Conservation (phyloP, 768 basidiomycete genomes). For the Neoboletus subvelutipes region DNA sequence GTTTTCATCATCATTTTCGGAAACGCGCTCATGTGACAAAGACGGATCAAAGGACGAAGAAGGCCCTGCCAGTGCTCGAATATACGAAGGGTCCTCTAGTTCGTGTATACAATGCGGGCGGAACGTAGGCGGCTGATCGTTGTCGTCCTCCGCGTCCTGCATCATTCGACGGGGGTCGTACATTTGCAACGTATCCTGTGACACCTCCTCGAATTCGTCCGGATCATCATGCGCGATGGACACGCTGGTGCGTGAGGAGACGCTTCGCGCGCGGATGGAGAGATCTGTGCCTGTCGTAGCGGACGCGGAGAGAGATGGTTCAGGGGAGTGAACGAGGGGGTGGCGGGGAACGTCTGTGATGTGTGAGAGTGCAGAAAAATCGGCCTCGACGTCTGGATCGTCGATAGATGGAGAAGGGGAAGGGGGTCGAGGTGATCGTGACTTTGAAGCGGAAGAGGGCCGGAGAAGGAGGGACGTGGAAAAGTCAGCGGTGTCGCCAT, state of each 20-base stretch:
- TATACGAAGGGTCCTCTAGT: conserved; percentile 38
- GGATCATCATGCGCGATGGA: conserved; percentile 14
- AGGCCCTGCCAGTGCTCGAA: conserved; percentile 12
- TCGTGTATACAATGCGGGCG: conserved; percentile 56
- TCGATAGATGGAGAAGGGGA: not conserved
- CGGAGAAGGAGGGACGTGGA: conserved; percentile 27
- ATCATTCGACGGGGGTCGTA: conserved; percentile 26
- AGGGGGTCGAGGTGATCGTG: not conserved
- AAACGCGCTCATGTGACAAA: not conserved
- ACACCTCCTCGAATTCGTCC: conserved; percentile 11
- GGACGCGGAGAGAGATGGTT: conserved; percentile 34
- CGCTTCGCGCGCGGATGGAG: conserved; percentile 30
- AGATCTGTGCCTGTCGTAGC: conserved; percentile 35
- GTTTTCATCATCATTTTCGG: not conserved
- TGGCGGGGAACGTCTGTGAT: conserved; percentile 32
- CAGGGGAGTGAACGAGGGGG: conserved; percentile 33
- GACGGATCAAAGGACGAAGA: conserved; percentile 7
- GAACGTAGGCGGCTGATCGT: conserved; percentile 27
- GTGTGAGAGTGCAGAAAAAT: conserved; percentile 23
- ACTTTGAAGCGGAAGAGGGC: conserved; percentile 14
- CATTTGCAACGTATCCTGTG: conserved; percentile 18
- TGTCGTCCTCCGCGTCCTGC: conserved; percentile 29
- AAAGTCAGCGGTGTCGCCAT: conserved; percentile 20
- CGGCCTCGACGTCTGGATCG: not conserved
- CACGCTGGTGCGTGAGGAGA: conserved; percentile 25